Evolutionary conservation across 352 stramenopile genomes (phyloP).

Genomic region (Phytophthora palmivora): DNA sequence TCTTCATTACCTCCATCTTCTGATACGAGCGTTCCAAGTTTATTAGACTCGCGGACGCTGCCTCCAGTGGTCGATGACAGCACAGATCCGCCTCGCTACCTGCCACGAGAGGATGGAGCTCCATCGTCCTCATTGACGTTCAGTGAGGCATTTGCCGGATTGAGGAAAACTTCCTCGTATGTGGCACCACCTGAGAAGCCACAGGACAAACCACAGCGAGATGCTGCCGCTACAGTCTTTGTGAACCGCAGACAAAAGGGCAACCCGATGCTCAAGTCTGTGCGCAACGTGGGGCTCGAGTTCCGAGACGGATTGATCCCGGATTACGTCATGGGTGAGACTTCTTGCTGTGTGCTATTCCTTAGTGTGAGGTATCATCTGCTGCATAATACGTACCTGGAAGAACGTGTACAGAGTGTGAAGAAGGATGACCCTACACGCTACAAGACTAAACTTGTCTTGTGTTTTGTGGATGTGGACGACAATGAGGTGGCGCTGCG

Average conservation of each 20-base stretch:
- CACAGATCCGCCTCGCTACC: slow-evolving; percentile 40
- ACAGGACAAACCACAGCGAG: slow-evolving; percentile 29
- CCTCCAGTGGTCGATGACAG: slow-evolving; percentile 9
- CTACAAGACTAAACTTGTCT: slow-evolving; percentile 91
- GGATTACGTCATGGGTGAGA: slow-evolving; percentile 94
- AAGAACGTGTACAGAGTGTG: slow-evolving; percentile 91
- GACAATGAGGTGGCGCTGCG: slow-evolving; percentile 93
- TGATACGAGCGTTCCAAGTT: slow-evolving; percentile 37
- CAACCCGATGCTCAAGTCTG: slow-evolving; percentile 93
- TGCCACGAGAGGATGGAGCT: slow-evolving; percentile 36
- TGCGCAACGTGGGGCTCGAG: slow-evolving; percentile 94
- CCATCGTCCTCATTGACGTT: slow-evolving; percentile 41
- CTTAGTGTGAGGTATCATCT: slow-evolving; percentile 91
- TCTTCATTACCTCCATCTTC: not conserved
- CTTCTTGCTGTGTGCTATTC: slow-evolving; percentile 91
- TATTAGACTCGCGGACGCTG: slow-evolving; percentile 57
- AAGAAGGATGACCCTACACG: slow-evolving; percentile 71
- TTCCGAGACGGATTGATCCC: slow-evolving; percentile 92
- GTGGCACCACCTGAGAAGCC: slow-evolving; percentile 26
- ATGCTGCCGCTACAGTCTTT: slow-evolving; percentile 66
- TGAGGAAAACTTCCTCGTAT: slow-evolving; percentile 69
- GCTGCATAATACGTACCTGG: slow-evolving; percentile 91
- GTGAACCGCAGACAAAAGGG: slow-evolving; percentile 91
- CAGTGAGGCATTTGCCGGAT: slow-evolving; percentile 63
- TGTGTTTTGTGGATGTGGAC: slow-evolving; percentile 96